phyloP scores from a whole-genome alignment of 805 yeast genomes.

The Wickerhamomyces hampshirensis region DNA sequence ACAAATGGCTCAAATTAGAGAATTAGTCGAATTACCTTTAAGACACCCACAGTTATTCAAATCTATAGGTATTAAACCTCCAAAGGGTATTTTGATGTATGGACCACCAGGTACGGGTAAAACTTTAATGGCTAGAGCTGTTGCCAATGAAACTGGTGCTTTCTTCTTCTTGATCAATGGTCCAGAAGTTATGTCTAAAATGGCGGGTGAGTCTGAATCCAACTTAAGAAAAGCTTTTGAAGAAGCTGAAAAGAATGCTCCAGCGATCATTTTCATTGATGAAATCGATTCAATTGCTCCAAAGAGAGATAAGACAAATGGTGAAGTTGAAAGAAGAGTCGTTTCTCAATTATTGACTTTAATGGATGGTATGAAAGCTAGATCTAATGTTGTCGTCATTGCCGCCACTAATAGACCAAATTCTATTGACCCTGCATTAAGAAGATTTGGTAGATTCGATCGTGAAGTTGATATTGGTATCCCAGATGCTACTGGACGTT shows the following conservation, averaged over 20 bases:
- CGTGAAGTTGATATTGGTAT: conserved; percentile 89
- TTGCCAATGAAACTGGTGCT: conserved; percentile 98
- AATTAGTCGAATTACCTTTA: conserved; percentile 94
- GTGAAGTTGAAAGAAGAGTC: conserved; percentile 99
- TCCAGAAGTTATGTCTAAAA: conserved; percentile 99
- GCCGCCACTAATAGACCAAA: conserved; percentile 91
- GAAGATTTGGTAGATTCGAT: conserved; percentile 88
- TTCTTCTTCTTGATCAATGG: conserved; percentile 97
- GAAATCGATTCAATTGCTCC: conserved; percentile 99
- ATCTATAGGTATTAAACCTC: conserved; percentile 97
- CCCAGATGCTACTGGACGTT: conserved; percentile 98
- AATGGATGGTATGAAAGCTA: conserved; percentile 99
- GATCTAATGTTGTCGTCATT: conserved; percentile 95
- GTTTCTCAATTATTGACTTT: conserved; percentile 95
- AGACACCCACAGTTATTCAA: conserved; percentile 98
- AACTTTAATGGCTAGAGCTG: conserved; percentile 99
- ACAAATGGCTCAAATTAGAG: conserved; percentile 99
- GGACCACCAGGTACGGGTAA: conserved; percentile 99
- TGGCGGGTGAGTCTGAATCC: conserved; percentile 99
- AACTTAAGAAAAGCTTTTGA: conserved; percentile 97
- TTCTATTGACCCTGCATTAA: conserved; percentile 70
- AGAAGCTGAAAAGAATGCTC: conserved; percentile 98
- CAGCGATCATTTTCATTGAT: conserved; percentile 95
- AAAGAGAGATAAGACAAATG: conserved; percentile 99
- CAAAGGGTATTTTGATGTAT: conserved; percentile 95